A percentile compares a stretch with the other conserved stretches of the same genome.
Evolutionary conservation across 306 rosid species (phyloP).

Genomic region (Quercus glauca): DNA sequence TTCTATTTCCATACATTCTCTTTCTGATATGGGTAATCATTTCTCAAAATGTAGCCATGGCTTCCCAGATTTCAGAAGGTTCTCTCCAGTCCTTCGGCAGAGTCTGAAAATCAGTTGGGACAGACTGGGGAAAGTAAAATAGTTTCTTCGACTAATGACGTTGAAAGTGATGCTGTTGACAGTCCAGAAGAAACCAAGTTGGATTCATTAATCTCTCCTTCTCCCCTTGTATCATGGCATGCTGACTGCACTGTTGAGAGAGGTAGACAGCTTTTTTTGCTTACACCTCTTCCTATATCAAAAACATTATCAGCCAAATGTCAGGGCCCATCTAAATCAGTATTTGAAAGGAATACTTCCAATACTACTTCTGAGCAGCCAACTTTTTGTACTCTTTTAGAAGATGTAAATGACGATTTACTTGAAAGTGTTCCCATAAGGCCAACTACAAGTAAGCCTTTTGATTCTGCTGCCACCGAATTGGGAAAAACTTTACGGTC

Average conservation of each 20-base stretch:
- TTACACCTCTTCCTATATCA: slow-evolving; percentile 89
- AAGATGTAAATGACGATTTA: slow-evolving; percentile 32
- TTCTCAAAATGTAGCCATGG: slow-evolving; percentile 74
- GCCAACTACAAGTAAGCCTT: slow-evolving; percentile 45
- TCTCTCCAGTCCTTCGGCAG: slow-evolving; percentile 29
- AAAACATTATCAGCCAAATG: slow-evolving; percentile 56
- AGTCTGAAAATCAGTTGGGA: slow-evolving; percentile 21
- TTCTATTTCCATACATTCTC: slow-evolving; percentile 4
- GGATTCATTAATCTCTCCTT: slow-evolving; percentile 65
- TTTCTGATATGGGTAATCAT: slow-evolving; percentile 16
- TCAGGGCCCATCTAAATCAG: slow-evolving; percentile 38
- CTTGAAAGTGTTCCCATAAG: slow-evolving; percentile 24
- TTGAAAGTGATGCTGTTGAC: slow-evolving; percentile 25
- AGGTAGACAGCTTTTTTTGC: slow-evolving; percentile 82
- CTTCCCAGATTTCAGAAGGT: slow-evolving; percentile 56
- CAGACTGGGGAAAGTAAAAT: slow-evolving; percentile 16
- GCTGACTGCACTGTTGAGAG: slow-evolving; percentile 74
- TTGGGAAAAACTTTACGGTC: slow-evolving; percentile 22
- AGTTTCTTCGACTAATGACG: slow-evolving; percentile 18
- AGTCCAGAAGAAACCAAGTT: slow-evolving; percentile 45
- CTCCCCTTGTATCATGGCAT: slow-evolving; percentile 95
- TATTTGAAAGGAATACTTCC: slow-evolving; percentile 38
- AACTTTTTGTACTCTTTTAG: slow-evolving; percentile 18
- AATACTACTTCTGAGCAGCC: slow-evolving; percentile 22
- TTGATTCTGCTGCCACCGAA: slow-evolving; percentile 37